Evolutionary conservation across 2,329 filamentous ascomycete species (phyloP).

Genomic region (Sphaerulina populicola): DNA sequence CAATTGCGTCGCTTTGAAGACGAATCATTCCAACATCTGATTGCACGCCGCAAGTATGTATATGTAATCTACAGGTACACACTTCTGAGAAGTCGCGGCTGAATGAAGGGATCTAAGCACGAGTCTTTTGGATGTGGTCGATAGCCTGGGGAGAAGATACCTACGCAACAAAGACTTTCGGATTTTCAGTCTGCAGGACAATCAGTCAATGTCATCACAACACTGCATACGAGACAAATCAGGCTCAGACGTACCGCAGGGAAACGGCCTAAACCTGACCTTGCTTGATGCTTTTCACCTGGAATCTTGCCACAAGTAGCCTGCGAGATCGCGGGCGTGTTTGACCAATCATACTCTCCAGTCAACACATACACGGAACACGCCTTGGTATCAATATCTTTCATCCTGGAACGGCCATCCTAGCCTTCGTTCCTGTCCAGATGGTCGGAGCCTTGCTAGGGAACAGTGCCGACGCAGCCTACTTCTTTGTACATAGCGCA

Average conservation of each 20-base stretch:
- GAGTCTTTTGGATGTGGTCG: constrained; percentile 27
- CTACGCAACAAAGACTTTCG: constrained; percentile 29
- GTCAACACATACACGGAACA: constrained; percentile 47
- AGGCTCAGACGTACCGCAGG: constrained; percentile 28
- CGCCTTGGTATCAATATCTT: constrained; percentile 40
- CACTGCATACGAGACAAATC: too few species aligned
- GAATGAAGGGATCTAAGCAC: constrained; percentile 1
- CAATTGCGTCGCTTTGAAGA: too few species aligned
- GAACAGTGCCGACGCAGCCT: constrained; percentile 41
- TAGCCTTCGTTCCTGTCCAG: constrained; percentile 40
- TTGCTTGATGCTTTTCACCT: constrained; percentile 39
- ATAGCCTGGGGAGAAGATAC: constrained; percentile 30
- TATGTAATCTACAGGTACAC: too few species aligned
- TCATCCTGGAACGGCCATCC: constrained; percentile 39
- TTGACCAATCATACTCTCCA: constrained; percentile 45
- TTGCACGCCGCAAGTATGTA: too few species aligned
- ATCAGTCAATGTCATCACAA: background rate
- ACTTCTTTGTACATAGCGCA: constrained; percentile 42
- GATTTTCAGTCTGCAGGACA: constrained; percentile 33
- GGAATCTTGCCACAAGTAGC: constrained; percentile 43
- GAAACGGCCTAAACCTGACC: constrained; percentile 43
- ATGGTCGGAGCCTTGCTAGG: constrained; percentile 40
- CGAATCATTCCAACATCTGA: too few species aligned
- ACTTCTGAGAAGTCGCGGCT: background rate
- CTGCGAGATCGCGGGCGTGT: constrained; percentile 41